phyloP scores from a whole-genome alignment of 164 flowering plant species.

The Macadamia tetraphylla region DNA sequence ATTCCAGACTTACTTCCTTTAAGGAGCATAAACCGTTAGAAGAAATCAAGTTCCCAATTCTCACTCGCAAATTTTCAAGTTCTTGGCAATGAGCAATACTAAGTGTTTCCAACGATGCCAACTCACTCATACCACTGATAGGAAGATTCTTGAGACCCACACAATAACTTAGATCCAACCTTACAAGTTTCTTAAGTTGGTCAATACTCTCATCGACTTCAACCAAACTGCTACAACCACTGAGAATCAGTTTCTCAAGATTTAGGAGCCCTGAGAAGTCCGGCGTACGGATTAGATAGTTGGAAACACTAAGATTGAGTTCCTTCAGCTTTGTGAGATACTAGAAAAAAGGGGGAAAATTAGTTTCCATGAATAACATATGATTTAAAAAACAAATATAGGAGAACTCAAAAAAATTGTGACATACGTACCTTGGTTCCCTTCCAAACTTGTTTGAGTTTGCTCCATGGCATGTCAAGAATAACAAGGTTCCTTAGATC shows the following conservation, averaged over 20 bases:
- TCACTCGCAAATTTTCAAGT: conserved; percentile 8
- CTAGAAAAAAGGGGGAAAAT: background rate
- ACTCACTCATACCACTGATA: background rate
- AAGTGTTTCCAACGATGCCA: conserved; percentile 3
- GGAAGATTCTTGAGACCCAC: conserved; percentile 5
- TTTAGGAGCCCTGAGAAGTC: no score
- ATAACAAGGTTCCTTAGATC: background rate
- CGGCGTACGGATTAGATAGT: no score
- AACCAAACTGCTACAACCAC: conserved; percentile 10
- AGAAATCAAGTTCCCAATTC: background rate
- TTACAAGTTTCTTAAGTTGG: background rate
- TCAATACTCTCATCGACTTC: conserved; percentile 9
- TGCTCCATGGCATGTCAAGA: background rate
- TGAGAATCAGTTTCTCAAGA: background rate
- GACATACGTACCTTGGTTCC: no score
- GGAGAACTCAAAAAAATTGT: no score
- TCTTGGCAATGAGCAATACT: conserved; percentile 8
- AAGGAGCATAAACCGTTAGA: no score
- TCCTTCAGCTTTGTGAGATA: no score
- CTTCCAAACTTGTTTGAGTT: no score
- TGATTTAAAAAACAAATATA: no score
- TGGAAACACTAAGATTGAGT: no score
- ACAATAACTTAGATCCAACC: background rate
- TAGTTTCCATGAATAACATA: background rate
- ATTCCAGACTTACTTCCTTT: no score